Conservation (phyloP, 2,329 filamentous ascomycete genomes). For the Arthrobotrys entomopaga region DNA sequence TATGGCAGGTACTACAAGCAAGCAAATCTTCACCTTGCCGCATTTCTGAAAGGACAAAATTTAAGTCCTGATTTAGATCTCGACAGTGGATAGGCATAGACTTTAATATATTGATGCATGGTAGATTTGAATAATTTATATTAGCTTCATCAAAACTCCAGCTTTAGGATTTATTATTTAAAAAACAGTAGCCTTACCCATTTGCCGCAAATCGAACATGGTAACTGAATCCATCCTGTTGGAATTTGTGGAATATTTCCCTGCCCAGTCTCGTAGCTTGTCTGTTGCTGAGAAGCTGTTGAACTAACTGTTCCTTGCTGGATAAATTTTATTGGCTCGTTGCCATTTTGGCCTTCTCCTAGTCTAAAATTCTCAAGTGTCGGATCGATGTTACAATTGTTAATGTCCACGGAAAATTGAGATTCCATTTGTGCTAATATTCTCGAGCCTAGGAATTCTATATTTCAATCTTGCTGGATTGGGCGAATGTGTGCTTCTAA, state of each 20-base stretch:
- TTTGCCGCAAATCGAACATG: not conserved
- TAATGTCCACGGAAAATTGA: too few species aligned
- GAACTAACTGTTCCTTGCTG: not conserved
- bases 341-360: not conserved
- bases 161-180: not conserved
- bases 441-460: too few species aligned
- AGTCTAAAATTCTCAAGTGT: not conserved
- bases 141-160: not conserved
- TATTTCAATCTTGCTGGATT: too few species aligned
- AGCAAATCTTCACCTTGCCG: conserved; percentile 13
- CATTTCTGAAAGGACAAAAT: conserved; percentile 8
- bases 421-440: too few species aligned
- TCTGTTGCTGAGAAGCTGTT: too few species aligned
- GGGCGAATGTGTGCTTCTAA: too few species aligned
- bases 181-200: not conserved
- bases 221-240: conserved; percentile 1
- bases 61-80: not conserved
- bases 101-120: not conserved
- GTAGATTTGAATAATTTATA: too few species aligned
- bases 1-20: conserved; percentile 7
- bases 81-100: not conserved
- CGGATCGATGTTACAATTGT: conserved; percentile 4
- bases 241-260: not conserved
- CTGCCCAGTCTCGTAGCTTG: too few species aligned
- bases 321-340: not conserved